Evolutionary conservation across 371 early-diverging fungal genomes (phyloP), one percentile per base, ranked within the genome.

Genomic region (Circinella umbellata): DNA sequence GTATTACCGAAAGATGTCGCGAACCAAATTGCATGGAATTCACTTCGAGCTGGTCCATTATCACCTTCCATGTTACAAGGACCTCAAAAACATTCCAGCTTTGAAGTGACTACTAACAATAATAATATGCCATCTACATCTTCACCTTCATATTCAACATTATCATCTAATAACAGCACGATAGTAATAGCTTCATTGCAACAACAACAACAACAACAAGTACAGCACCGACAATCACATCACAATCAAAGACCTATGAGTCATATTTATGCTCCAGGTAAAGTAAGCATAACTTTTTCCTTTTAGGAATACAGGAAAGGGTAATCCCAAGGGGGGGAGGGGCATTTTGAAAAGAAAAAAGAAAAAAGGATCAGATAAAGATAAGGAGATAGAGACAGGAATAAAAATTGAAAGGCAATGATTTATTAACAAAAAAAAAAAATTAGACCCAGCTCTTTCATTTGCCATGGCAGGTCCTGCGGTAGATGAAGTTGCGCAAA

Each of bases 21-120:
- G 13, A 77, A 80, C 63, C 81, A 87, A 67, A 85, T 81, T 73
- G 83, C 78, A 4, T 91, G 91, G 91, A 89, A 88, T 61, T 77
- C 91, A 7, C 80, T 92, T 38, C 88, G 92, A n/a, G 84, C 86
- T 67, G 93, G 93, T 4, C 91, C 93, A 1, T 76, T 92, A 42
- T 92, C 93, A 15, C 93, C 93, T 10, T 90, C 91, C 34, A 91
- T 92, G 90, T 74, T 92, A 18, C 84, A 84, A 46, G 90, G 90
- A 0, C 93, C 93, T n/a, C 84, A 86, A 47, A 82, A 83, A 20
- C 80, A 86, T 20, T 79, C 78, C 49, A 69, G 72, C 2, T 27
- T 57, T 34, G 57, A n/a, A 57, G 35, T 54, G n/a, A 57, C 27
- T 18, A 42, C 42, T 11, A 27, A 27, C 27, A 27, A 27, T 27